A percentile compares a stretch with the other conserved stretches of the same genome.
phyloP scores from a whole-genome alignment of 345 rosid genomes.

The Lumnitzera racemosa region DNA sequence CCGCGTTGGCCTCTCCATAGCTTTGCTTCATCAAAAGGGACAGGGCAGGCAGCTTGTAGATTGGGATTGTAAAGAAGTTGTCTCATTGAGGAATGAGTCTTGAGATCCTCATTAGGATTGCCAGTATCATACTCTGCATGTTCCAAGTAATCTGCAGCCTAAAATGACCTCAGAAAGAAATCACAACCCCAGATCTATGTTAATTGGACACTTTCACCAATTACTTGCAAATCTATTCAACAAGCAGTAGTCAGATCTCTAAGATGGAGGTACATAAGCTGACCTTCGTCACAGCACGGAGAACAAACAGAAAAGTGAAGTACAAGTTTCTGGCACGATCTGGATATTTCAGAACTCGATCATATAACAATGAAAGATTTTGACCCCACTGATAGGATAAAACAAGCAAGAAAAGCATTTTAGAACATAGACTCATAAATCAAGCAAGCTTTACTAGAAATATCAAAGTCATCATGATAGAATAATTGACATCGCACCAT shows the following conservation, averaged over 20 bases:
- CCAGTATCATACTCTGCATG: constrained; percentile 87
- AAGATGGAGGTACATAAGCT: constrained; percentile 6
- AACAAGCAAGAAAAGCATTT: constrained; percentile 5
- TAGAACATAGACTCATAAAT: background rate
- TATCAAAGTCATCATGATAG: no score
- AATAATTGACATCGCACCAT: no score
- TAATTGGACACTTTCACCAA: no score
- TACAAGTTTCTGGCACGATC: constrained; percentile 84
- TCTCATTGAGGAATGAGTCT: constrained; percentile 69
- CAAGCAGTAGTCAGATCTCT: no score
- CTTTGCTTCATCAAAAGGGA: constrained; percentile 96
- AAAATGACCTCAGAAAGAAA: constrained; percentile 15
- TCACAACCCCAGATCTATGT: background rate
- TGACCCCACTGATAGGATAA: constrained; percentile 79
- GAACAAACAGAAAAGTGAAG: constrained; percentile 89
- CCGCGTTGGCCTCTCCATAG: constrained; percentile 94
- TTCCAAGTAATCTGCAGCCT: constrained; percentile 77
- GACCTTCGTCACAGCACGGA: constrained; percentile 86
- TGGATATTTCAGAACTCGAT: constrained; percentile 77
- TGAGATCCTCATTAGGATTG: constrained; percentile 70
- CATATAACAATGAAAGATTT: constrained; percentile 70
- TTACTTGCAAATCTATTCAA: no score
- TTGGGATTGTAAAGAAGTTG: constrained; percentile 66
- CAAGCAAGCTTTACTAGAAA: no score
- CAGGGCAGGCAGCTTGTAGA: constrained; percentile 86